Conservation (phyloP, 768 basidiomycete genomes). For the Mycena crocata region DNA sequence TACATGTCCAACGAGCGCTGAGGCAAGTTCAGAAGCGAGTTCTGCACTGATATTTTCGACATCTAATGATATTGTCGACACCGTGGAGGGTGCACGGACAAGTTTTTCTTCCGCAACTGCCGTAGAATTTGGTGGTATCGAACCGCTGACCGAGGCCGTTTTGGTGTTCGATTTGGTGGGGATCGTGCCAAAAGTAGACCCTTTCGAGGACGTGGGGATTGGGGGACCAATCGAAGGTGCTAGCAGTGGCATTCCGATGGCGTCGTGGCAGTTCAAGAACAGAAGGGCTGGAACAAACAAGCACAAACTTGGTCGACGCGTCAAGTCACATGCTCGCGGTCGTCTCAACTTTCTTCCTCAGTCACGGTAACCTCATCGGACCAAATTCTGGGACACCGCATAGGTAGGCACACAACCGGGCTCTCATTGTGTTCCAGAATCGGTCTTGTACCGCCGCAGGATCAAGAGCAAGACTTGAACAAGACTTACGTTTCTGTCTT, state of each 20-base stretch:
- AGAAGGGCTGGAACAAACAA: background rate
- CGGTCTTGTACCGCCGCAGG: too few species aligned
- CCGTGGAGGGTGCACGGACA: constrained; percentile 23
- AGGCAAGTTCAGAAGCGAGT: constrained; percentile 73
- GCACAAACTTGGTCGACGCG: constrained; percentile 10
- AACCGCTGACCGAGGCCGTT: background rate
- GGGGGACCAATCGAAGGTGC: background rate
- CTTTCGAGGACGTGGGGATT: background rate
- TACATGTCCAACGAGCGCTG: constrained; percentile 73
- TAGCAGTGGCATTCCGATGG: constrained; percentile 11
- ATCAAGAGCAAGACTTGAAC: too few species aligned
- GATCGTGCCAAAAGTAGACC: background rate
- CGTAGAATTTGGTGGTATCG: background rate
- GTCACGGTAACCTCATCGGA: background rate
- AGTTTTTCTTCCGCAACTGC: background rate
- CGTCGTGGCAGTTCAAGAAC: background rate
- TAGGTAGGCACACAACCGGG: too few species aligned
- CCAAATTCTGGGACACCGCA: too few species aligned
- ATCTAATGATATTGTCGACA: constrained; percentile 62
- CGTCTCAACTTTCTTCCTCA: background rate
- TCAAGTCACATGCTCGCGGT: constrained; percentile 5
- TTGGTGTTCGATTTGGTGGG: background rate
- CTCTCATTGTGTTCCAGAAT: too few species aligned
- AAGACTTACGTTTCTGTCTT: too few species aligned
- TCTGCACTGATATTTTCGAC: constrained; percentile 63